These are phyloP conservation scores for Phytopythium kandeliae DNA, from an alignment of 352 stramenopile species.

Conservation along the genomic window DNA sequence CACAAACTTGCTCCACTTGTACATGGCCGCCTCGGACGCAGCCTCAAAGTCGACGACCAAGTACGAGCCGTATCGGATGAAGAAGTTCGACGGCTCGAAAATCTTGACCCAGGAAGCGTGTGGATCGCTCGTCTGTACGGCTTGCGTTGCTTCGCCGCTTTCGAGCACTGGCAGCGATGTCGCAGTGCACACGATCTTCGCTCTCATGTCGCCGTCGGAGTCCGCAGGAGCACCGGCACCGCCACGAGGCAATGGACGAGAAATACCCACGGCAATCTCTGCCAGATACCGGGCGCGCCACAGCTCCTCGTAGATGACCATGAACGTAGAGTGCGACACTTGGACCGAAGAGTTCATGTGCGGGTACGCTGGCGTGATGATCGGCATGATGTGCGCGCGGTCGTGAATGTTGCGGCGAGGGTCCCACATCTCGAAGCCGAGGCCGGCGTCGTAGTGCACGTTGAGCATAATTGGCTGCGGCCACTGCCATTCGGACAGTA, in stretches of 20 bases:
- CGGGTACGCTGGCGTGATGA: constrained; percentile 98
- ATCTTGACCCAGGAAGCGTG: constrained; percentile 56
- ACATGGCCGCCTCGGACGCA: constrained; percentile 52
- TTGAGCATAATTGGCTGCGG: constrained; percentile 80
- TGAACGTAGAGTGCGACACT: constrained; percentile 90
- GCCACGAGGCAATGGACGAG: constrained; percentile 26
- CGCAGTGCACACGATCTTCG: constrained; percentile 27
- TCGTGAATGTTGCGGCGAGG: constrained; percentile 81
- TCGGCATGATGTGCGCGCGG: constrained; percentile 95
- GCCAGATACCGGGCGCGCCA: constrained; percentile 69
- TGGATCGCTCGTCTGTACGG: constrained; percentile 3
- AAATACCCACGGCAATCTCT: constrained; percentile 50
- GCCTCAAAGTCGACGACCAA: constrained; percentile 66
- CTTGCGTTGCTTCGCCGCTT: neutral
- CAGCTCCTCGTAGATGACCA: constrained; percentile 91
- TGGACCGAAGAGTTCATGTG: constrained; percentile 98
- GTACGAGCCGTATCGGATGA: constrained; percentile 80
- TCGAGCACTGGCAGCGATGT: constrained; percentile 27
- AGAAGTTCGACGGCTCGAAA: constrained; percentile 78
- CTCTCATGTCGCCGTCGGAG: constrained; percentile 25
- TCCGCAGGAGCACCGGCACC: constrained; percentile 13
- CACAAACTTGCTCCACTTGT: constrained; percentile 80
- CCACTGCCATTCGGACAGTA: constrained; percentile 83
- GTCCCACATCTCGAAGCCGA: constrained; percentile 88
- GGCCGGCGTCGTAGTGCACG: constrained; percentile 76